A percentile compares a stretch with the other conserved stretches of the same genome.
Evolutionary conservation across 148 eudicot species (phyloP).

Genomic region (Fallopia convolvulus): DNA sequence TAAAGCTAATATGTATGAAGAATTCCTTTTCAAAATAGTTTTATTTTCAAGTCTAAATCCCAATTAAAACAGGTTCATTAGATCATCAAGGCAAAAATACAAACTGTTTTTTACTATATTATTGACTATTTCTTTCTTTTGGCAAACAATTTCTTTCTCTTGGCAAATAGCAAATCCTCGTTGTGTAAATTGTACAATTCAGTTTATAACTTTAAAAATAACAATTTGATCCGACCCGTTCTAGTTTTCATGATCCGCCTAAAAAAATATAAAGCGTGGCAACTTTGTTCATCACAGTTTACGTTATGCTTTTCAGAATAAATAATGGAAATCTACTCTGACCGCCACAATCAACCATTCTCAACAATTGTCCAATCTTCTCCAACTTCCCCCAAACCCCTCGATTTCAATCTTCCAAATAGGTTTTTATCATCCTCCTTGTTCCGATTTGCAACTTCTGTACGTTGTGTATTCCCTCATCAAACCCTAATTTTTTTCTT

Average conservation of each 20-base stretch:
- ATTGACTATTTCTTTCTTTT: too few relatives aligned
- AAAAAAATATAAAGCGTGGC: constrained; percentile 5
- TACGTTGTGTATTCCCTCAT: background rate
- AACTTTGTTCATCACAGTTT: constrained; percentile 3
- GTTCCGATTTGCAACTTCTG: background rate
- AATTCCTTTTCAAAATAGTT: too few relatives aligned
- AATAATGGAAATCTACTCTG: constrained; percentile 1
- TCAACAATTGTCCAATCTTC: background rate
- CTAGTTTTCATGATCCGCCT: background rate
- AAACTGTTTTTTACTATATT: background rate
- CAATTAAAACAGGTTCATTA: too few relatives aligned
- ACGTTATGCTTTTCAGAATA: background rate
- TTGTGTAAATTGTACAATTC: background rate
- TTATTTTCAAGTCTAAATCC: too few relatives aligned
- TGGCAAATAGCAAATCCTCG: background rate
- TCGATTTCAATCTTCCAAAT: background rate
- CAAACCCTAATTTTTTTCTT: background rate
- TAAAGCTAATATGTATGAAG: too few relatives aligned
- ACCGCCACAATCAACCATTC: constrained; percentile 6
- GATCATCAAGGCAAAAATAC: too few relatives aligned
- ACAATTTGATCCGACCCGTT: background rate
- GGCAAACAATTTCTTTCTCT: too few relatives aligned
- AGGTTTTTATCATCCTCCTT: background rate
- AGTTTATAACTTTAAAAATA: background rate
- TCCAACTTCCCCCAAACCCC: constrained; percentile 7